Evolutionary conservation across 352 stramenopile genomes (phyloP).

Genomic region (Phytophthora cryptogea): DNA sequence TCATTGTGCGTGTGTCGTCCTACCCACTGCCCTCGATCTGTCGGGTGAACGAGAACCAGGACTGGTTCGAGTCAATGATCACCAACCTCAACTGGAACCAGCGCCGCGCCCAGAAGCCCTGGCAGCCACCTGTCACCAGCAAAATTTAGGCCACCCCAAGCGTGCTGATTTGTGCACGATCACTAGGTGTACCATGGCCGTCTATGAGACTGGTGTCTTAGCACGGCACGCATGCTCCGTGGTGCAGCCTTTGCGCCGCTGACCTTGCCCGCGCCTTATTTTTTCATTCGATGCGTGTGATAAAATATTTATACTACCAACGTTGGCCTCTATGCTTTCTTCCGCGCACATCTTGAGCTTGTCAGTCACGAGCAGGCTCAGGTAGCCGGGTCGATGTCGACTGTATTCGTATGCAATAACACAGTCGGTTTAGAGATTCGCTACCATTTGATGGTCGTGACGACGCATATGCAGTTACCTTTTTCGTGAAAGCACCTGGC

Average conservation of each 20-base stretch:
- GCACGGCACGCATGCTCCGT: conserved; percentile 9
- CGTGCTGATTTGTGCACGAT: conserved; percentile 5
- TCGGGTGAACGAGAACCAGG: conserved; percentile 87
- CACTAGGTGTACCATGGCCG: conserved; percentile 15
- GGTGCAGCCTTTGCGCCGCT: conserved; percentile 7
- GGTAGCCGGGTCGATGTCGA: conserved; percentile 5
- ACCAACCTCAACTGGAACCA: conserved; percentile 94
- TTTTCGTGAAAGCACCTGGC: conserved; percentile 19
- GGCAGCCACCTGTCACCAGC: conserved; percentile 42
- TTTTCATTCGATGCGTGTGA: conserved; percentile 27
- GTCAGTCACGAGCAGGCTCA: conserved; percentile 19
- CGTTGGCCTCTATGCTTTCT: conserved; percentile 2
- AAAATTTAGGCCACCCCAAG: conserved; percentile 31
- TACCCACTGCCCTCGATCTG: conserved; percentile 90
- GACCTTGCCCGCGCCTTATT: conserved; percentile 30
- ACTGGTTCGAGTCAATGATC: conserved; percentile 94
- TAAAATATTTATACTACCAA: conserved; percentile 43
- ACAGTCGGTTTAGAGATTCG: not conserved
- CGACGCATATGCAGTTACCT: conserved; percentile 14
- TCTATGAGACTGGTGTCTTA: conserved; percentile 12
- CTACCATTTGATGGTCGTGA: conserved; percentile 2
- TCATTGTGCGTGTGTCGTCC: conserved; percentile 88
- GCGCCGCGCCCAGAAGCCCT: conserved; percentile 82
- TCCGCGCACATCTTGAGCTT: not conserved
- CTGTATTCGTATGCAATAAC: conserved; percentile 6